These are phyloP conservation scores for Panaeolus cyanescens DNA, from an alignment of 768 basidiomycete genomes.

Conservation along the genomic window DNA sequence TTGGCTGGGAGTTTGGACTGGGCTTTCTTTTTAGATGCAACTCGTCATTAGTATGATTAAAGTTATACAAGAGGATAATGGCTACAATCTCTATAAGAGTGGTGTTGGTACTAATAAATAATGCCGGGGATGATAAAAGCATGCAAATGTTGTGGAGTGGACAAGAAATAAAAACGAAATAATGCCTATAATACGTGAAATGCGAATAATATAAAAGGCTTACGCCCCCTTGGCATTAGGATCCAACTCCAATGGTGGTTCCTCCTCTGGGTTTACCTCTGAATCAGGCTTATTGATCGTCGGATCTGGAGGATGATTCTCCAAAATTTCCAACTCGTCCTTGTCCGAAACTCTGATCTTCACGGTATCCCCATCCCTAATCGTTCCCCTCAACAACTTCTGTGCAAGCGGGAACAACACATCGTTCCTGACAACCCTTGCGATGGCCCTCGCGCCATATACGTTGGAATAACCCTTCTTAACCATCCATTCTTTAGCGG, in stretches of 20 bases:
- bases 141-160: neutral
- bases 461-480: slow-evolving; percentile 78
- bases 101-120: neutral
- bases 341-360: slow-evolving; percentile 45
- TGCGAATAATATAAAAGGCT: neutral
- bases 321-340: slow-evolving; percentile 51
- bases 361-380: slow-evolving; percentile 75
- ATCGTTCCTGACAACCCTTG: slow-evolving; percentile 79
- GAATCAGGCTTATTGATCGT: slow-evolving; percentile 23
- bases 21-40: neutral
- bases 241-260: slow-evolving; percentile 11
- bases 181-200: neutral
- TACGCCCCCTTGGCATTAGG: neutral
- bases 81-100: neutral
- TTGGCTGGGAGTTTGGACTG: neutral
- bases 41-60: neutral
- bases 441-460: slow-evolving; percentile 88
- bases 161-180: neutral
- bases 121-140: neutral
- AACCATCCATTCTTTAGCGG: slow-evolving; percentile 69
- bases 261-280: slow-evolving; percentile 25
- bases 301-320: slow-evolving; percentile 62
- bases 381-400: slow-evolving; percentile 76
- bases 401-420: slow-evolving; percentile 84
- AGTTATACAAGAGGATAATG: neutral